Conservation (phyloP, 2,329 filamentous ascomycete genomes). For the Alternaria rosae region DNA sequence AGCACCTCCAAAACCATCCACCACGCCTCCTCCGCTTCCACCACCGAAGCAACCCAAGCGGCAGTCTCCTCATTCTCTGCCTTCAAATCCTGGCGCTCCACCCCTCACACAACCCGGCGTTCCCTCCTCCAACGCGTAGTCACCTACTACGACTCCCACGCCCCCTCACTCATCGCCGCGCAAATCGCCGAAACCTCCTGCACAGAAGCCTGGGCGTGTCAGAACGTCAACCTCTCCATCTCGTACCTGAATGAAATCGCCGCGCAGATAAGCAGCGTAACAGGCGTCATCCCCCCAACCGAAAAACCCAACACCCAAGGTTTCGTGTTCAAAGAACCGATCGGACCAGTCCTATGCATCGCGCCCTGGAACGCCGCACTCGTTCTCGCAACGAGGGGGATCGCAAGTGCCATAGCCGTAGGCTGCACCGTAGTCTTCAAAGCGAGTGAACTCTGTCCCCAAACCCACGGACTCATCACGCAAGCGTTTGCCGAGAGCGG, state of each 20-base stretch:
- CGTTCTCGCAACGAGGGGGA: conserved; percentile 35
- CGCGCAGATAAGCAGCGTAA: conserved; percentile 23
- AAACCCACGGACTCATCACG: conserved; percentile 27
- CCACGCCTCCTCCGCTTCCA: conserved; percentile 63
- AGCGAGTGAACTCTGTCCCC: conserved; percentile 37
- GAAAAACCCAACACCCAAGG: conserved; percentile 36
- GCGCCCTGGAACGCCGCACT: conserved; percentile 59
- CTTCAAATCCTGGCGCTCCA: conserved; percentile 71
- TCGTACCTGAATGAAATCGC: conserved; percentile 59
- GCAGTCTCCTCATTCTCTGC: conserved; percentile 67
- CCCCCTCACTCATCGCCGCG: conserved; percentile 66
- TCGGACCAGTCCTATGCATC: conserved; percentile 23
- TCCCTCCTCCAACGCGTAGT: conserved; percentile 73
- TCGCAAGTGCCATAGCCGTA: conserved; percentile 64
- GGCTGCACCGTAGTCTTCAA: conserved; percentile 52
- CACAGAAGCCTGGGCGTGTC: conserved; percentile 44
- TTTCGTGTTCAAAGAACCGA: conserved; percentile 43
- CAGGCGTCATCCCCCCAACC: conserved; percentile 32
- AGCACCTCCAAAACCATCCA: conserved; percentile 59
- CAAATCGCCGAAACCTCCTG: conserved; percentile 65
- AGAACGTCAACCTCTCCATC: conserved; percentile 46
- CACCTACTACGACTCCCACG: conserved; percentile 65
- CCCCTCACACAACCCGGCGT: conserved; percentile 67
- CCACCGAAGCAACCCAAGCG: conserved; percentile 62
- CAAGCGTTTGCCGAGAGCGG: conserved; percentile 64